These are phyloP conservation scores for Plectosphaerella cucumerina DNA, from an alignment of 2,329 filamentous ascomycete genomes.

Conservation along the genomic window DNA sequence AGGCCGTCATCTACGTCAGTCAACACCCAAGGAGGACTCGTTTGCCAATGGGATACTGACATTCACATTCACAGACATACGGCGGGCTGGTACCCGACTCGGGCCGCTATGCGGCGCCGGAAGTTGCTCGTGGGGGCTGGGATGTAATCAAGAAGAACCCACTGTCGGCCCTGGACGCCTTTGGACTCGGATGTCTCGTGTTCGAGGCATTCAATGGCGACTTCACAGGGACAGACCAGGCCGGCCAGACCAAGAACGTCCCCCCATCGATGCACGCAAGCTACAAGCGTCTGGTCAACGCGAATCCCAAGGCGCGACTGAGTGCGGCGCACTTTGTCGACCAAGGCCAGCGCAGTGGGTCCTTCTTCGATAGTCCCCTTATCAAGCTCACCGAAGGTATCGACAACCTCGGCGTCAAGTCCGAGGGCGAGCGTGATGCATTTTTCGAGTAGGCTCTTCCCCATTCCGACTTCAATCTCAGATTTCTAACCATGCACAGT, in stretches of 20 bases:
- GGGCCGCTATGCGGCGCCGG: slow-evolving; percentile 78
- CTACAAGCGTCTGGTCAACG: slow-evolving; percentile 84
- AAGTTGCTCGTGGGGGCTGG: slow-evolving; percentile 86
- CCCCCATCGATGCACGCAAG: slow-evolving; percentile 85
- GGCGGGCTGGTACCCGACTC: slow-evolving; percentile 85
- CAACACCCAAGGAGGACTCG: too few relatives aligned
- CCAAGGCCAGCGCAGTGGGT: slow-evolving; percentile 74
- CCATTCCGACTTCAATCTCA: not conserved
- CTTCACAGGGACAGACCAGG: slow-evolving; percentile 72
- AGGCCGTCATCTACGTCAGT: slow-evolving; percentile 79
- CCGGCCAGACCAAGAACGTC: slow-evolving; percentile 79
- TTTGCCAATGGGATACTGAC: too few relatives aligned
- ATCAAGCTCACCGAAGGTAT: slow-evolving; percentile 92
- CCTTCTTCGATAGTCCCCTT: slow-evolving; percentile 89
- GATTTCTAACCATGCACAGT: slow-evolving; percentile 31
- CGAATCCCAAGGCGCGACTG: slow-evolving; percentile 83
- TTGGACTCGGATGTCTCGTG: slow-evolving; percentile 77
- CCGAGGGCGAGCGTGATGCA: slow-evolving; percentile 74
- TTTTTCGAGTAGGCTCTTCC: slow-evolving; percentile 62
- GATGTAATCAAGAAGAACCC: slow-evolving; percentile 81
- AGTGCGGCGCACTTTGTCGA: slow-evolving; percentile 85
- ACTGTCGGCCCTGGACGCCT: slow-evolving; percentile 78
- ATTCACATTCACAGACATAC: slow-evolving; percentile 57
- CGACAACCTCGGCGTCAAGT: slow-evolving; percentile 87
- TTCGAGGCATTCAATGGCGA: slow-evolving; percentile 90